phyloP scores from a whole-genome alignment of 306 rosid species.

The Gleditsia sinensis region DNA sequence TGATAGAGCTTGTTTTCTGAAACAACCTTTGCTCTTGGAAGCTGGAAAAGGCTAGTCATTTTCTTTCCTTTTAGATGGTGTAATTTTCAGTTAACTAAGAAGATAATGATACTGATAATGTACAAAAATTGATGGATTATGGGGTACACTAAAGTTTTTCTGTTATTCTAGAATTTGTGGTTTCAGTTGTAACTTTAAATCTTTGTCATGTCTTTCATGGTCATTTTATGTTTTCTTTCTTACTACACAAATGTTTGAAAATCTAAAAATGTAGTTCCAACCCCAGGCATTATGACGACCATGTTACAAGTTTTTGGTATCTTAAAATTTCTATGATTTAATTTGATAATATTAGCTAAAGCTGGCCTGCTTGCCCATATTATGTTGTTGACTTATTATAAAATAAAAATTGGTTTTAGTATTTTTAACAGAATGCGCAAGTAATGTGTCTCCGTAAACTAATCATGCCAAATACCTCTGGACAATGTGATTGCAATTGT shows the following conservation, averaged over 20 bases:
- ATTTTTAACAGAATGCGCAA: not conserved
- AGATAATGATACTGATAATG: not conserved
- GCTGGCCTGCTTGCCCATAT: not conserved
- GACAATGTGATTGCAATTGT: not conserved
- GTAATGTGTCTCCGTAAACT: not conserved
- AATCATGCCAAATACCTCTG: not conserved
- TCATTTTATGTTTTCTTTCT: not conserved
- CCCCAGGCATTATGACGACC: not conserved
- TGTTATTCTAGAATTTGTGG: not conserved
- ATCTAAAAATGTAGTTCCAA: not conserved
- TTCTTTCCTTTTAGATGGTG: not conserved
- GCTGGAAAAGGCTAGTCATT: not conserved
- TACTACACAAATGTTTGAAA: not conserved
- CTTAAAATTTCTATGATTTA: not conserved
- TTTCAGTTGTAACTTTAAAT: not conserved
- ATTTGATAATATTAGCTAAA: not conserved
- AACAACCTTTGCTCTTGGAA: not conserved
- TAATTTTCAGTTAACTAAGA: not conserved
- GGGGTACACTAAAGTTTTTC: not conserved
- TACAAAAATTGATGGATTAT: not conserved
- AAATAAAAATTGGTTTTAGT: too few relatives aligned
- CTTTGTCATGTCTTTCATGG: not conserved
- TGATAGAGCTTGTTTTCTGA: not conserved
- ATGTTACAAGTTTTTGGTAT: not conserved
- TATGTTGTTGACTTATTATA: not conserved